Conservation (phyloP, 2,329 filamentous ascomycete genomes). For the Colletotrichum lupini region DNA sequence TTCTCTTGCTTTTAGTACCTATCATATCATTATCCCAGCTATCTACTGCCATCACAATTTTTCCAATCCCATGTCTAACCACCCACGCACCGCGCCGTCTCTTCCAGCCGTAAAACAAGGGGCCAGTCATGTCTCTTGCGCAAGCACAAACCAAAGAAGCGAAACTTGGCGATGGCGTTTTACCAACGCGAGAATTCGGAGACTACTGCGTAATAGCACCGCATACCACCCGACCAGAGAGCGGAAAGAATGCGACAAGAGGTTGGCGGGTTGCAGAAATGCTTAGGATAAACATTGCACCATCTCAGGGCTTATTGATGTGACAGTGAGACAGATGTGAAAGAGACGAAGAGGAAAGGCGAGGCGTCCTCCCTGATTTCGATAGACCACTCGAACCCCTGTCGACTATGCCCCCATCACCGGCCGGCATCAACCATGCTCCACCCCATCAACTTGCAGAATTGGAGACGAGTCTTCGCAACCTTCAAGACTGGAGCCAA, state of each 20-base stretch:
- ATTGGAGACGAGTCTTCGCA: slow-evolving; percentile 2
- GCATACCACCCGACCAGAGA: neutral
- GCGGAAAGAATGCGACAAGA: neutral
- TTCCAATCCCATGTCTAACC: neutral
- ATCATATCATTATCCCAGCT: neutral
- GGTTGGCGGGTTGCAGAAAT: neutral
- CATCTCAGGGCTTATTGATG: slow-evolving; percentile 29
- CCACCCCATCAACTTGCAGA: neutral
- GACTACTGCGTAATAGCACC: neutral
- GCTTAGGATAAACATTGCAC: slow-evolving; percentile 13
- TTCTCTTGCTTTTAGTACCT: slow-evolving; percentile 13
- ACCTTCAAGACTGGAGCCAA: neutral
- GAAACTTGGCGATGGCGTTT: neutral
- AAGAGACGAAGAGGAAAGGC: neutral
- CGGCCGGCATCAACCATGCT: slow-evolving; percentile 13
- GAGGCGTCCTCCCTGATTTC: neutral
- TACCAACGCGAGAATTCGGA: neutral
- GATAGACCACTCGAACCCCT: slow-evolving; percentile 1
- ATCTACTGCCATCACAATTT: neutral
- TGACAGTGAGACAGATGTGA: slow-evolving; percentile 3
- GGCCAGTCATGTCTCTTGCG: neutral
- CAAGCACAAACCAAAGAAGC: neutral
- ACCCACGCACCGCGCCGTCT: neutral
- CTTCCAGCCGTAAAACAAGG: neutral
- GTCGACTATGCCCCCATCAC: neutral